Evolutionary conservation across 2,329 filamentous ascomycete genomes (phyloP).

Genomic region (Talaromyces atroroseus): DNA sequence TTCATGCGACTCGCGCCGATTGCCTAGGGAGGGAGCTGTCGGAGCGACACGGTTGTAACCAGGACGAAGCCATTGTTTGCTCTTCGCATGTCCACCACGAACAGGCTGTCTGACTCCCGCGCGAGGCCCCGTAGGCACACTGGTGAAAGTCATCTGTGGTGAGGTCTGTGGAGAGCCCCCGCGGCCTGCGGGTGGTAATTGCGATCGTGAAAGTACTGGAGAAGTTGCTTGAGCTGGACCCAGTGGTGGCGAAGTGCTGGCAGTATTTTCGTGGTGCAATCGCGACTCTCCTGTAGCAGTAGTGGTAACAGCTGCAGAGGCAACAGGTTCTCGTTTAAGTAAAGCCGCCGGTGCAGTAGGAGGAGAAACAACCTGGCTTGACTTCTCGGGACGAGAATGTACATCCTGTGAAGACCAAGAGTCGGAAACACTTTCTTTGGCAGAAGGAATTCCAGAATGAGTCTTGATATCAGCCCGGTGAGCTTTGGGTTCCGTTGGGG

Average conservation of each 20-base stretch:
- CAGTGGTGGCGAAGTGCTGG: conserved; percentile 13
- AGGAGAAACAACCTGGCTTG: conserved; percentile 27
- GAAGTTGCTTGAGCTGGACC: conserved; percentile 21
- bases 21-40: conserved; percentile 14
- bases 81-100: conserved; percentile 30
- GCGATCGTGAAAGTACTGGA: conserved; percentile 21
- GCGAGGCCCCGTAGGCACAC: conserved; percentile 38
- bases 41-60: conserved; percentile 27
- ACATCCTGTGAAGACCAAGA: conserved; percentile 21
- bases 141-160: conserved; percentile 30
- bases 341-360: conserved; percentile 35
- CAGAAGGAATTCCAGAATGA: conserved; percentile 19
- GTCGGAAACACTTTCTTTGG: conserved; percentile 22
- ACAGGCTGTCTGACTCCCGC: conserved; percentile 31
- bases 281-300: conserved; percentile 18
- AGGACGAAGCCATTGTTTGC: conserved; percentile 36
- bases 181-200: conserved; percentile 21
- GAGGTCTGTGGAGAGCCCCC: conserved; percentile 32
- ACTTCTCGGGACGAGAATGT: conserved; percentile 21
- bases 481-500: conserved; percentile 42
- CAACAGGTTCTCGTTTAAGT: conserved; percentile 20
- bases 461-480: conserved; percentile 27
- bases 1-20: conserved; percentile 29
- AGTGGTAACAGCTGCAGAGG: neutral
- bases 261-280: neutral